Evolutionary conservation across 345 rosid species (phyloP).

Genomic region (Populus nigra): DNA sequence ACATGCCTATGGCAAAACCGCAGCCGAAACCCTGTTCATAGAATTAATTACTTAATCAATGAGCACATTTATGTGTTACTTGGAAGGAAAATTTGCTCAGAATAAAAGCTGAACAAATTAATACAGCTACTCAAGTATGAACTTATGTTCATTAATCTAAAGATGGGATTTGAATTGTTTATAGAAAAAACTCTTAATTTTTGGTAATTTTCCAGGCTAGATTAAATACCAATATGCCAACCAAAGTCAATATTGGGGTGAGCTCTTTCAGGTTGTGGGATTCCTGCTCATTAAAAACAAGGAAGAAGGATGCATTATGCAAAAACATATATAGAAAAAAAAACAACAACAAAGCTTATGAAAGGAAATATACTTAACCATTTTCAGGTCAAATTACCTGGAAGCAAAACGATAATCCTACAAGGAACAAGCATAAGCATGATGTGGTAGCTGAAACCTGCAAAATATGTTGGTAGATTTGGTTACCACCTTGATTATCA

Average conservation of each 20-base stretch:
- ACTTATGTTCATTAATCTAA: too few relatives aligned
- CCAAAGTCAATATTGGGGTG: slow-evolving; percentile 32
- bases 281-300: slow-evolving; percentile 15
- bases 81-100: background rate
- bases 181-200: background rate
- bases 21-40: slow-evolving; percentile 35
- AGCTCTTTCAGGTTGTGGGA: slow-evolving; percentile 17
- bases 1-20: slow-evolving; percentile 62
- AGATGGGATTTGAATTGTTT: too few relatives aligned
- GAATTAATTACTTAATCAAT: background rate
- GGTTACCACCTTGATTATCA: background rate
- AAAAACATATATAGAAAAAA: background rate
- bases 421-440: slow-evolving; percentile 17
- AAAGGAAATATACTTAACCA: background rate
- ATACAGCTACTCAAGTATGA: too few relatives aligned
- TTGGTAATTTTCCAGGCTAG: background rate
- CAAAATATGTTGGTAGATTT: background rate
- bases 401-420: slow-evolving; percentile 23
- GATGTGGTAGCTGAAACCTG: slow-evolving; percentile 24
- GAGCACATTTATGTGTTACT: background rate
- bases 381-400: slow-evolving; percentile 15
- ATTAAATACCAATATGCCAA: slow-evolving; percentile 37
- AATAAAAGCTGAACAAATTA: background rate
- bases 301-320: background rate
- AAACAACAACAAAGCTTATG: background rate